These are phyloP conservation scores for Phaseolus coccineus DNA, from an alignment of 331 rosid genomes.

Conservation along the genomic window DNA sequence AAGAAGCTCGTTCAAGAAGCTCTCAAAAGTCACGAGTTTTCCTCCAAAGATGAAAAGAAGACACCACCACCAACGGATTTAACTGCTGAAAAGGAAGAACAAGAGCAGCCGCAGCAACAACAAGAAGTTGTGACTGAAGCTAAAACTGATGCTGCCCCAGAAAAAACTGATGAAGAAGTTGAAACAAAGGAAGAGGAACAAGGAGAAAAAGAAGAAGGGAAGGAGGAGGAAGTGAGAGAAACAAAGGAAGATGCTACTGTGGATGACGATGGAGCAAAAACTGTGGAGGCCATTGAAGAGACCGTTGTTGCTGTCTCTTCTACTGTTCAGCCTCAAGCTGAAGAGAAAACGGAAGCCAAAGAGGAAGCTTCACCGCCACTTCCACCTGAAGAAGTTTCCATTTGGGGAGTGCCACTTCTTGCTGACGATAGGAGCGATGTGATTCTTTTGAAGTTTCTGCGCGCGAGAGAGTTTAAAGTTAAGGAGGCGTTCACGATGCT, in stretches of 20 bases:
- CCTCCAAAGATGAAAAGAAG: conserved; percentile 39
- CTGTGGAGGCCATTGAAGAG: conserved; percentile 61
- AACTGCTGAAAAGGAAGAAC: conserved; percentile 21
- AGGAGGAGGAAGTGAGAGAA: conserved; percentile 37
- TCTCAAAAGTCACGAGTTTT: conserved; percentile 54
- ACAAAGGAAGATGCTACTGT: conserved; percentile 29
- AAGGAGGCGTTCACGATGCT: conserved; percentile 76
- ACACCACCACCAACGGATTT: not conserved
- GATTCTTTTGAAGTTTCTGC: conserved; percentile 69
- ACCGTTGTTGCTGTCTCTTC: conserved; percentile 58
- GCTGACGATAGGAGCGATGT: conserved; percentile 74
- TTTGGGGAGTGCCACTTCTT: conserved; percentile 79
- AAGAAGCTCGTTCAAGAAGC: conserved; percentile 57
- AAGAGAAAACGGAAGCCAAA: conserved; percentile 38
- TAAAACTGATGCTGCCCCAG: conserved; percentile 10
- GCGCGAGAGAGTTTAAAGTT: conserved; percentile 81
- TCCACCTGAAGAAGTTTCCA: conserved; percentile 59
- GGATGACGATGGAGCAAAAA: conserved; percentile 62
- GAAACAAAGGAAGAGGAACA: not conserved
- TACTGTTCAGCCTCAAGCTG: conserved; percentile 45
- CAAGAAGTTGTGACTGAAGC: not conserved
- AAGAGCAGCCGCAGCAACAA: not conserved
- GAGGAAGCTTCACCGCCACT: conserved; percentile 43
- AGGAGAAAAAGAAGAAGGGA: not conserved
- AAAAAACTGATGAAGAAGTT: conserved; percentile 19